Evolutionary conservation across 31 red algal genomes (phyloP).

Genomic region (Bonnemaisonia californica): DNA sequence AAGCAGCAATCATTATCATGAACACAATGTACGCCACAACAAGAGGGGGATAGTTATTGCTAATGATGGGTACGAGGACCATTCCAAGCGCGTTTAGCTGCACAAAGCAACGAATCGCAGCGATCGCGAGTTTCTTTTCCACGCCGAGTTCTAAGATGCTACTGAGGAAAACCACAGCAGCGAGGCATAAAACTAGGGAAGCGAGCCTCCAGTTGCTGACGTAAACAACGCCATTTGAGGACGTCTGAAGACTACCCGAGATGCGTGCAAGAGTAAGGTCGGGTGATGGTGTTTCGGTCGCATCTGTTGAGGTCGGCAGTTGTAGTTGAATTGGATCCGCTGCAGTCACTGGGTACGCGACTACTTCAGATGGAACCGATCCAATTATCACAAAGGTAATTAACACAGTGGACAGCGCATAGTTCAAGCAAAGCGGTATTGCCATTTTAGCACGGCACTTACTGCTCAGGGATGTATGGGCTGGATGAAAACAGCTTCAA

Average conservation of each 20-base stretch:
- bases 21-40: constrained; percentile 60
- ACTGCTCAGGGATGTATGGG: too few relatives aligned
- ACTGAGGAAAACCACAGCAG: constrained; percentile 28
- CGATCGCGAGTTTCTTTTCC: constrained; percentile 44
- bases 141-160: constrained; percentile 38
- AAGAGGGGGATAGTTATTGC: constrained; percentile 33
- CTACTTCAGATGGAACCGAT: too few relatives aligned
- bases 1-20: constrained; percentile 58
- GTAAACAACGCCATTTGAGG: constrained; percentile 45
- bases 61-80: constrained; percentile 71
- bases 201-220: constrained; percentile 35
- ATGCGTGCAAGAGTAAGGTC: not conserved
- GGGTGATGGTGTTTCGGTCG: not conserved
- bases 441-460: too few relatives aligned
- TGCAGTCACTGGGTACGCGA: too few relatives aligned
- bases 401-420: too few relatives aligned
- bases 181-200: constrained; percentile 31
- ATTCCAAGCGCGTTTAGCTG: constrained; percentile 69
- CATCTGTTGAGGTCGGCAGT: not conserved
- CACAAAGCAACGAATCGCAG: constrained; percentile 53
- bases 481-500: too few relatives aligned
- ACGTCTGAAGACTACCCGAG: not conserved
- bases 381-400: too few relatives aligned
- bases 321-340: not conserved
- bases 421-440: too few relatives aligned